Base-by-base conservation (phyloP, 1,284 basidiomycete genomes). In the Leccinum pseudoinsigne region DNA sequence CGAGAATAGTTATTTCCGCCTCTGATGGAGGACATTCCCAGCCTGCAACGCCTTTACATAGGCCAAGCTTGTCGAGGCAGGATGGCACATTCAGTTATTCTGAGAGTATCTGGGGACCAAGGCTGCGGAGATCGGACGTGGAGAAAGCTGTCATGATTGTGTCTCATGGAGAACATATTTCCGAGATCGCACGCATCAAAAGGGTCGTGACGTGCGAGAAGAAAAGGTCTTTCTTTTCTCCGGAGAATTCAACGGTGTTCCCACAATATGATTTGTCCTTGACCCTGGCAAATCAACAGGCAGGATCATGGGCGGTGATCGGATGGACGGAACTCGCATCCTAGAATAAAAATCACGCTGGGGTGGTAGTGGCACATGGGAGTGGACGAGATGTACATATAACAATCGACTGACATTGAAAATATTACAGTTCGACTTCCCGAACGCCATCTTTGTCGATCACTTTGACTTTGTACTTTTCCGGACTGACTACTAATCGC, bases 361-460 rank as follows among this genome's bases (percentile, higher is more conserved):
- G 57, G 36, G 18, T 21, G 50, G 55, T 11, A 10, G 28, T 16
- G 45, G 31, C 8, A n/a, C 11, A 18, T 11, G 36, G 9, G 18
- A 34, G 31, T 38, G 54, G 59, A 16, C 38, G 54, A 31, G 14
- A n/a, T 26, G 9, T 55, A 26, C 59, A 72, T 60, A 69, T 36
- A 38, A 58, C 56, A 34, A 55, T 45, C n/a, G 50, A 61, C 36
- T 26, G 23, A 26, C 23, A 26, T 26, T 14, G 55, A n/a, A 47
- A 21, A 55, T 14, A 18, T 69, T 67, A 92, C 68, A 94, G 69
- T 67, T 92, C 86, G 62, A 97, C 79, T 69, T 91, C 86, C 64
- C 93, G 84, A 16, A 93, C 83, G 58, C 96, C 96, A 72, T 96
- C 88, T 76, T 90, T 93, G 80, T 97, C 94, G 54, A 97, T 92